These are phyloP conservation scores for Neoascochyta sp. DNA, from an alignment of 2,329 filamentous ascomycete genomes.

Conservation along the genomic window DNA sequence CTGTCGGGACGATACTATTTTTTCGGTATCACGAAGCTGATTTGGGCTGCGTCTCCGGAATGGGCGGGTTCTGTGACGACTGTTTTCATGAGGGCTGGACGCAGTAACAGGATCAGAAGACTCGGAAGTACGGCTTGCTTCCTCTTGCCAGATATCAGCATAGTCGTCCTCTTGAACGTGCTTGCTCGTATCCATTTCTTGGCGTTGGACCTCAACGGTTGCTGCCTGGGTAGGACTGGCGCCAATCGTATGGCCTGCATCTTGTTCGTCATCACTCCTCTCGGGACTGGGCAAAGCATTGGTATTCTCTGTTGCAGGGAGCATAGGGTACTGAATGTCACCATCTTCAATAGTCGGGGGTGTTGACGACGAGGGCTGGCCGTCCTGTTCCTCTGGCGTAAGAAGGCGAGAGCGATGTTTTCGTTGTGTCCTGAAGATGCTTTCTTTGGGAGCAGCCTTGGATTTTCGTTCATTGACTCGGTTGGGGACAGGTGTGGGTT, in stretches of 20 bases:
- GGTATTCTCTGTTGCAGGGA: conserved; percentile 12
- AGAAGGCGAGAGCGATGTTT: conserved; percentile 31
- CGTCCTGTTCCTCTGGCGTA: conserved; percentile 34
- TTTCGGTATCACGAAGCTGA: conserved; percentile 40
- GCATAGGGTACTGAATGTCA: conserved; percentile 27
- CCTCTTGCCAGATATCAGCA: conserved; percentile 48
- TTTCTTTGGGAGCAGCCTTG: conserved; percentile 10
- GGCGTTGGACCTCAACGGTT: neutral
- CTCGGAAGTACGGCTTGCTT: conserved; percentile 40
- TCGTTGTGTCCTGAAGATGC: conserved; percentile 21
- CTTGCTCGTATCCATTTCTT: neutral
- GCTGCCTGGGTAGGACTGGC: conserved; percentile 8
- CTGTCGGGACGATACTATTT: conserved; percentile 25
- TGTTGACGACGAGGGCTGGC: conserved; percentile 15
- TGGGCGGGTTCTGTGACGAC: no score
- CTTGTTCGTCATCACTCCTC: conserved; percentile 30
- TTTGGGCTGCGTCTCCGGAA: conserved; percentile 42
- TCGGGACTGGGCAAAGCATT: conserved; percentile 29
- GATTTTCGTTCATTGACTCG: conserved; percentile 15
- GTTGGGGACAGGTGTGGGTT: conserved; percentile 14
- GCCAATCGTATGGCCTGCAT: conserved; percentile 29
- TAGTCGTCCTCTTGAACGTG: conserved; percentile 15
- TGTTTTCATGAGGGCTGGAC: conserved; percentile 19
- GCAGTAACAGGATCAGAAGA: conserved; percentile 11
- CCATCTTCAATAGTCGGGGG: conserved; percentile 6